These are phyloP conservation scores for Pythium myriotylum DNA, from an alignment of 352 stramenopile genomes.

Conservation along the genomic window DNA sequence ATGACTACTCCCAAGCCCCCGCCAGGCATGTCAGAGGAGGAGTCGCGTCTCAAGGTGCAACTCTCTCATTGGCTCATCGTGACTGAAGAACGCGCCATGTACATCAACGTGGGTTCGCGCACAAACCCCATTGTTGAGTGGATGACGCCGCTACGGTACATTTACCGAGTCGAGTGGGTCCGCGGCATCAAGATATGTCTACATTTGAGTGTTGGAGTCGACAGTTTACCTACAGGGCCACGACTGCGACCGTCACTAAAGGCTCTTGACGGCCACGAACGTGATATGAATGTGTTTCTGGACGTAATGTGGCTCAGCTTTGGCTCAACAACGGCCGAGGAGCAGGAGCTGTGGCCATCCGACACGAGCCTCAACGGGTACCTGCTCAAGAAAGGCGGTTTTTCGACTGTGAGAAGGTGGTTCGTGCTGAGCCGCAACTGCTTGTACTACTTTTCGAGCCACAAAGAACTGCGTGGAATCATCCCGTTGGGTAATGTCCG, in stretches of 20 bases:
- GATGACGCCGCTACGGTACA: constrained; percentile 88
- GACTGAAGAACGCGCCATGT: constrained; percentile 83
- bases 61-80: constrained; percentile 87
- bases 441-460: constrained; percentile 87
- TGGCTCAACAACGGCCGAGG: constrained; percentile 72
- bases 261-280: constrained; percentile 71
- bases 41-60: constrained; percentile 65
- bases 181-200: constrained; percentile 65
- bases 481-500: constrained; percentile 80
- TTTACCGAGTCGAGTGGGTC: constrained; percentile 82
- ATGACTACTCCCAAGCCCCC: constrained; percentile 19
- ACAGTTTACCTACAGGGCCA: constrained; percentile 82
- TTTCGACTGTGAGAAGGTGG: constrained; percentile 82
- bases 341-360: constrained; percentile 88
- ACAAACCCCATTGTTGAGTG: constrained; percentile 82
- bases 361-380: constrained; percentile 88
- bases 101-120: constrained; percentile 84
- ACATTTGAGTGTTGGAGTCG: constrained; percentile 82
- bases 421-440: constrained; percentile 89
- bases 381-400: constrained; percentile 81
- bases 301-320: constrained; percentile 91
- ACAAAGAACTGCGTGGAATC: constrained; percentile 84
- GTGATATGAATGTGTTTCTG: constrained; percentile 87
- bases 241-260: constrained; percentile 70
- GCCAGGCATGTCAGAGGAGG: constrained; percentile 26